Base-by-base conservation (phyloP, 2,329 filamentous ascomycete genomes). In the Alternaria sp. region DNA sequence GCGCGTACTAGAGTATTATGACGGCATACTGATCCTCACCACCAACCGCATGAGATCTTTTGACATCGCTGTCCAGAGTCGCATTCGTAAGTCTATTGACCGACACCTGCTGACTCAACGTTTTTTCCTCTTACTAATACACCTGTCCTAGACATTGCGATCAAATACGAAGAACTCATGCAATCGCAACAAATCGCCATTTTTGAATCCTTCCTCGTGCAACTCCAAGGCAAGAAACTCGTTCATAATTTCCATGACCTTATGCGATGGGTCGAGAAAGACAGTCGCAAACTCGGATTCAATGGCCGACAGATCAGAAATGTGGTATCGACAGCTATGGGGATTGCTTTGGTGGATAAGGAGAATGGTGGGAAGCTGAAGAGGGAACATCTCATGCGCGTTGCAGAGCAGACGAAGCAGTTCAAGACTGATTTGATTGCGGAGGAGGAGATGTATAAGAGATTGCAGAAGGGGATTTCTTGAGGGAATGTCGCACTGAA, bases 21-120 rank as follows among this genome's bases (percentile, higher is more conserved):
- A 76, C 19, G 82, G 82, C 6, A 80, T 83, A 26, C 67, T 83
- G 62, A 81, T 83, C 62, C 64, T 84, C 3, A 83, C 82, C 0
- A 81, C 79, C 1, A 84, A 83, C 50, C 78, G 81, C 0, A 77
- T 82, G 36, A 40, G 36, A 40, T 40, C 36, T 40, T 40, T 40
- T 1, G 36, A 40, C n/a, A 40, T 40, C n/a, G 36, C 36, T 40
- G 36, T 40, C 0, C 36, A 40, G 15, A 40, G 36, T 9, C 36
- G 36, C n/a, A 40, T 40, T 11, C 36, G 36, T 40, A 40, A 40
- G 36, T 40, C 32, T n/a, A n/a, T n/a, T n/a, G n/a, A n/a, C n/a
- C n/a, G n/a, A 9, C 32, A 36, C 32, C 0, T 36, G 32, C 32
- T 9, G 7, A 1, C n/a, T n/a, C 15, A n/a, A n/a, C 15, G 15